Evolutionary conservation across 2,329 filamentous ascomycete genomes (phyloP), one percentile per base, ranked within the genome.

Genomic region (Colletotrichum melonis): DNA sequence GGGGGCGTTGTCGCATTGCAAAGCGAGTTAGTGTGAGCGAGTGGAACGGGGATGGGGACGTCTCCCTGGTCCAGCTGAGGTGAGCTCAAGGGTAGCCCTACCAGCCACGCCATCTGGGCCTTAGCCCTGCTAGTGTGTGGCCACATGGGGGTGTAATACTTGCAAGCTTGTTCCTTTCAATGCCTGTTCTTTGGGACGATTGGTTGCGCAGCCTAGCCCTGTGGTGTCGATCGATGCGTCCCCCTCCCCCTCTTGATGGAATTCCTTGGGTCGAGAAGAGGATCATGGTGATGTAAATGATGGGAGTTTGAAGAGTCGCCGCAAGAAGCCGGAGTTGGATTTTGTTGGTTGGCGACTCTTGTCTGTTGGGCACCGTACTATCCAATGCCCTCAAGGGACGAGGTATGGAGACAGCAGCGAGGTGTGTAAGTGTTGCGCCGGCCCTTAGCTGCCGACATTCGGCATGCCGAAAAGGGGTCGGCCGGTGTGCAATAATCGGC

Each of bases 11-110:
- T 63, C 60, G 75, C 74, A 79, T 63, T 55, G 75, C 74, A 79
- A 81, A 75, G 76, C 72, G 77, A 78, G 75, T 79, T 80, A 79
- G 78, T 78, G 77, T 76, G 76, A 78, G 79, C 76, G 76, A 80
- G 60, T 70, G 71, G 70, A 70, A 73, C 79, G 79, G 79, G 79
- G 38, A 42, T 19, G 38, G 38, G 79, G 75, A 73, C 32, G 32
- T 12, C 32, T 35, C 9, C 32, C 76, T 76, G 76, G 74, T 80
- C 82, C 81, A 82, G 81, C 81, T 83, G 81, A 35, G 32, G 32
- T 35, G 81, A 82, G 80, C 80, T 79, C 32, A 35, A 35, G 16
- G 38, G 38, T 42, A 42, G 38, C 38, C 38, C 77, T 80, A 82
- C 77, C 77, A 75, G 76, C 75, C 76, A 78, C 76, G 77, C 79